Conservation (phyloP, 257 asterid species). For the Nicotiana paniculata region DNA sequence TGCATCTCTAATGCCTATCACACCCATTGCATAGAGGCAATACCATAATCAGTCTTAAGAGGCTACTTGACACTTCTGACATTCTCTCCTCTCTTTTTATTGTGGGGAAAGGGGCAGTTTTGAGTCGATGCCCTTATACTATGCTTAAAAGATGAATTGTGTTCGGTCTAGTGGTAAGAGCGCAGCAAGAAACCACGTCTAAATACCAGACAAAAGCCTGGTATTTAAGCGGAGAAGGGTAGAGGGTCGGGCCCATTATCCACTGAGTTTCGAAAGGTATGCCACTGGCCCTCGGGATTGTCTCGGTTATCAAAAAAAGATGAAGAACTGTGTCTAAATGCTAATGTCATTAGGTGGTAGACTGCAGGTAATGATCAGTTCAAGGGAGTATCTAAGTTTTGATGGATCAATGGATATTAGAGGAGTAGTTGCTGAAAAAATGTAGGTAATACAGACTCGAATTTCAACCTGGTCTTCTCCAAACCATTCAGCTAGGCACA, state of each 20-base stretch:
- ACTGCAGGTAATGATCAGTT: neutral
- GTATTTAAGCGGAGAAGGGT: neutral
- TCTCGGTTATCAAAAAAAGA: neutral
- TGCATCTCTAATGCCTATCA: neutral
- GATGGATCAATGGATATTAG: neutral
- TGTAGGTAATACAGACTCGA: neutral
- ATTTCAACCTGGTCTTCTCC: neutral
- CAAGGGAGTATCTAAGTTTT: slow-evolving; percentile 1
- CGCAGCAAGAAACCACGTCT: too few species aligned
- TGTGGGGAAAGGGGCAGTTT: neutral
- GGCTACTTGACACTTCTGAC: neutral
- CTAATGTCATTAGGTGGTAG: neutral
- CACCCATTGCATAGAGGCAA: neutral
- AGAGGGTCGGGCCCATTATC: neutral
- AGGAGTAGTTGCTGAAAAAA: neutral
- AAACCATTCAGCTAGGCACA: neutral
- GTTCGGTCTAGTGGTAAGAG: neutral
- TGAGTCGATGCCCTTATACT: neutral
- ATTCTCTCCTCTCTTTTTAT: neutral
- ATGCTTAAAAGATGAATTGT: neutral
- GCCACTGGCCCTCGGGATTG: neutral
- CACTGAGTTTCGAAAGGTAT: neutral
- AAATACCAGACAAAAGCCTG: neutral
- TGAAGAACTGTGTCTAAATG: neutral
- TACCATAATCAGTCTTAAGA: neutral